Evolutionary conservation across 805 yeast species (phyloP), one percentile per base, ranked within the genome.

Genomic region (Barnettozyma sucrosica): DNA sequence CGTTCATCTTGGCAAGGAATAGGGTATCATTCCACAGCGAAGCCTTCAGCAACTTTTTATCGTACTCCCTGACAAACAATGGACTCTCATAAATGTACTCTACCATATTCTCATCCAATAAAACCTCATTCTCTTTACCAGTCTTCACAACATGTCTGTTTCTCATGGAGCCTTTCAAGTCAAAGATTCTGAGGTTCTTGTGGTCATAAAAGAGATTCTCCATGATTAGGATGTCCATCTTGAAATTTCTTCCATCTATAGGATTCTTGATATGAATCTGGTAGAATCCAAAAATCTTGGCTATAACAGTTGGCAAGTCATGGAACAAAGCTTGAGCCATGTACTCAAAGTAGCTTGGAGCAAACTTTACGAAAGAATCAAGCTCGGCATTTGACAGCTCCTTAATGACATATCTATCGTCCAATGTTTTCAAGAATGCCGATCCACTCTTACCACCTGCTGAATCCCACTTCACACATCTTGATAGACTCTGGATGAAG

Each of bases 391-490:
- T 87, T 5, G 95, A 83, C 38, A 93, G 70, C 59, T 93, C 96
- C 66, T 93, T 93, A 39, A 93, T 80, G 44, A 93, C 86, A 53
- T 89, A 83, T 50, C 98, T 69, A 59, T 89, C 88, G 66, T 93
- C 99, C 40, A 88, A 67, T 0, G 99, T 93, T 61, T 93, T 93
- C 65, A 93, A 70, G 63, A 93, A 93, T 2, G 89, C 88, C 3
- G 97, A 89, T 0, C 98, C 97, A 63, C 96, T 87, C 62, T 93
- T 93, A 33, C 99, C 99, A 36, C 99, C 99, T 24, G 83, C 79
- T 0, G 96, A 85, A 58, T 92, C 90, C 98, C 98, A 95, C 60
- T 89, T 87, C 13, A 89, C 80, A 67, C 99, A 93, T 51, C 99
- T 69, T 5, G 97, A 83, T 41, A 95, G 74, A 65, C 97, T 89